A percentile compares a stretch with the other conserved stretches of the same genome.
Conservation (phyloP, 805 yeast species). For the Saturnispora kantuleensis region DNA sequence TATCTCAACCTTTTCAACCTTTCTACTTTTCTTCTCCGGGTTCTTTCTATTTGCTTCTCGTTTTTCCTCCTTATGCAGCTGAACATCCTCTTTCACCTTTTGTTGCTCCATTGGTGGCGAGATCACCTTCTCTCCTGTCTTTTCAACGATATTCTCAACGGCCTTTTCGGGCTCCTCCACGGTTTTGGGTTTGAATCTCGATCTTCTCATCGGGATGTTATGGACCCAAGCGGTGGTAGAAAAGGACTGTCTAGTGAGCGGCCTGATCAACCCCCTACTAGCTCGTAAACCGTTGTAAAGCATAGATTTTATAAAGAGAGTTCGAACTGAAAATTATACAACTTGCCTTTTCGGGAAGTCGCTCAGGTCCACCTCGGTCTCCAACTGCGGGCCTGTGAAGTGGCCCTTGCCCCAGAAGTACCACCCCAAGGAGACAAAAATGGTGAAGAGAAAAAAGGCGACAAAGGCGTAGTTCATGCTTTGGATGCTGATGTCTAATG, state of each 20-base stretch:
- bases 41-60: neutral
- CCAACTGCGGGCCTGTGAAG: conserved; percentile 54
- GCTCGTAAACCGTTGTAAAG: neutral
- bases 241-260: neutral
- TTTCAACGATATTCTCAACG: no score
- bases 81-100: neutral
- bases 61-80: neutral
- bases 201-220: conserved; percentile 1
- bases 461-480: conserved; percentile 61
- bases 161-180: neutral
- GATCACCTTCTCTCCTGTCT: neutral
- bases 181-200: conserved; percentile 2
- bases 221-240: neutral
- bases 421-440: conserved; percentile 41
- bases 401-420: conserved; percentile 49
- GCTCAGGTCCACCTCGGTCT: neutral
- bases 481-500: conserved; percentile 38
- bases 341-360: conserved; percentile 3
- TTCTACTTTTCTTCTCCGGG: neutral
- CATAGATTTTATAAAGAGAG: neutral
- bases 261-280: neutral
- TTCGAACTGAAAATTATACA: neutral
- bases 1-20: neutral
- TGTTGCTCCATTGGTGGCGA: neutral
- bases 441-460: conserved; percentile 43